Evolutionary conservation across 768 basidiomycete species (phyloP), one percentile per base, ranked within the genome.

Genomic region (Nidularia sp.): DNA sequence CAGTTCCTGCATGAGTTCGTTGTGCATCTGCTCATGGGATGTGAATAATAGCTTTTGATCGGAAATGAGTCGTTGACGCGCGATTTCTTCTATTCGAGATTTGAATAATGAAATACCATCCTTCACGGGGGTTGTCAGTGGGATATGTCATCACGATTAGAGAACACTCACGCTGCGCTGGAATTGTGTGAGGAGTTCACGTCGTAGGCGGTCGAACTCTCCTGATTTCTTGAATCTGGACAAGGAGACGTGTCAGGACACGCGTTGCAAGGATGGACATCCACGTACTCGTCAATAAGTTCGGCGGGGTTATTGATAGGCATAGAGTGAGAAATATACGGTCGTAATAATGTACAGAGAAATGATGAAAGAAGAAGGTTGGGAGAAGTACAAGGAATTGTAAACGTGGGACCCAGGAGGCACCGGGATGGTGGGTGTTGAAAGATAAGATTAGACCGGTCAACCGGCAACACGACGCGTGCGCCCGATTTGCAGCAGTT

Each of bases 201-300:
- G 78, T 47, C 88, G 77, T 55, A 89, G 62, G 22, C 84, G 80
- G 57, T 90, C 87, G 57, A 88, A 89, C 67, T 90, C 86, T 31
- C 87, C 88, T 8, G 86, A 86, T 59, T 84, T 85, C 67, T 90
- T 89, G 72, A 88, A 90, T 59, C 88, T 90, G 57, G 43, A 33
- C 34, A 54, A 43, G 36, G 13, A n/a, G 36, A 34, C 7, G 42
- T 45, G 18, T 8, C 9, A 34, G 45, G 15, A 45, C 32, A 39
- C 45, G 31, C 32, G 45, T 43, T 9, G 49, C 39, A 44, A 34
- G 29, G 36, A 10, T 10, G 42, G 33, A n/a, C n/a, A n/a, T n/a
- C n/a, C 35, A 54, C 75, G 61, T 60, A 85, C 87, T 84, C 85
- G 62, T 83, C 80, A 6, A 87, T 78, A 13, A 90, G 78, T 52